Conservation (phyloP, 495 filamentous ascomycete species). For the Choiromyces venosus region DNA sequence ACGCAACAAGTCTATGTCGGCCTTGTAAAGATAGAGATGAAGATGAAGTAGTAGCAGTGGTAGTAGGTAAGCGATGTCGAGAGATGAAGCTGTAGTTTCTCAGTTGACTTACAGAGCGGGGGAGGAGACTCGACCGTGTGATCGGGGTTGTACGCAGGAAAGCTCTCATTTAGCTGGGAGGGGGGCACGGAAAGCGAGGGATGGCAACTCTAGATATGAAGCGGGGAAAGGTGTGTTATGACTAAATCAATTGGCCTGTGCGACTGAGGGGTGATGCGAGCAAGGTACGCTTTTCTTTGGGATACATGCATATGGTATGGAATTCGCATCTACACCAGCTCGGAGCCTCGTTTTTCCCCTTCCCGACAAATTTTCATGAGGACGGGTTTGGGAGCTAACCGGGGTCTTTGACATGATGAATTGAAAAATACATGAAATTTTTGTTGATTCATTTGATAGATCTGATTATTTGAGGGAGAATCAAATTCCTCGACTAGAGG, state of each 20-base stretch:
- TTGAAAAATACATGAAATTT: neutral
- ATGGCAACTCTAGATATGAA: conserved; percentile 18
- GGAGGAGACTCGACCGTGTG: conserved; percentile 31
- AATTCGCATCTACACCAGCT: neutral
- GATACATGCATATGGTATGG: neutral
- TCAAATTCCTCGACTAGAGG: neutral
- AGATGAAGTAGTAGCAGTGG: conserved; percentile 8
- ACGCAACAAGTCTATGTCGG: neutral
- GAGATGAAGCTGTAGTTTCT: conserved; percentile 13
- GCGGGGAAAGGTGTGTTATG: conserved; percentile 25
- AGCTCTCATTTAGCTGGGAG: conserved; percentile 24
- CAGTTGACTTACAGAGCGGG: conserved; percentile 26
- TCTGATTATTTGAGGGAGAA: neutral
- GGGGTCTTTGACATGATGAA: neutral
- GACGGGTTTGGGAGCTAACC: neutral
- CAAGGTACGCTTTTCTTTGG: neutral
- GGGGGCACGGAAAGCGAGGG: conserved; percentile 9
- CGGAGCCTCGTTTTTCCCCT: neutral
- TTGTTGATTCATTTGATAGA: neutral
- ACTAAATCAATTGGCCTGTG: neutral
- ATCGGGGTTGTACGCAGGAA: conserved; percentile 24
- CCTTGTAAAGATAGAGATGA: conserved; percentile 11
- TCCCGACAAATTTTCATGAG: neutral
- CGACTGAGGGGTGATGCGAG: neutral
- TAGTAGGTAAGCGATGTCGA: conserved; percentile 10